Conservation (phyloP, 2,329 filamentous ascomycete genomes). For the Xylariaceae sp. region DNA sequence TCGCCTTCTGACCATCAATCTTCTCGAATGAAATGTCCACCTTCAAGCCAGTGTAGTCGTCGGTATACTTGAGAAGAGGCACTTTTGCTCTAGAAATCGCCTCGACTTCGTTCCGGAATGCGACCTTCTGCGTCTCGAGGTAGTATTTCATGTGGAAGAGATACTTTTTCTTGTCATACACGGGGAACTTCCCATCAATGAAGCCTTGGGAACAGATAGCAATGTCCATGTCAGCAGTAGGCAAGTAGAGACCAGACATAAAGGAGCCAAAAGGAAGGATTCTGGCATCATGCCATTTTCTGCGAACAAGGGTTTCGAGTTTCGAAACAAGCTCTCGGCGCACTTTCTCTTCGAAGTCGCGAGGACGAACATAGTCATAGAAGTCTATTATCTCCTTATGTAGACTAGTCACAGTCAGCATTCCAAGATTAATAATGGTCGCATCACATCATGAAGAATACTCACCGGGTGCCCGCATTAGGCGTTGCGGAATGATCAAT, state of each 20-base stretch:
- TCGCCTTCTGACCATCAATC: constrained; percentile 77
- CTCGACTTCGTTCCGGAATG: constrained; percentile 64
- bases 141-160: constrained; percentile 69
- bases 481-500: constrained; percentile 60
- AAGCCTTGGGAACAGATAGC: constrained; percentile 74
- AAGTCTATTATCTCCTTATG: constrained; percentile 93
- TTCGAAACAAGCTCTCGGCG: constrained; percentile 76
- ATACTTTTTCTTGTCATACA: constrained; percentile 58
- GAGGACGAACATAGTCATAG: constrained; percentile 82
- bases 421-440: neutral
- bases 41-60: constrained; percentile 76
- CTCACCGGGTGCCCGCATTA: constrained; percentile 65
- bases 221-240: constrained; percentile 90
- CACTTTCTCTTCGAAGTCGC: constrained; percentile 76
- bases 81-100: constrained; percentile 81
- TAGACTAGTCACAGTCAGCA: constrained; percentile 58
- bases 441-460: neutral
- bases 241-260: constrained; percentile 76
- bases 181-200: constrained; percentile 57
- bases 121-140: constrained; percentile 63
- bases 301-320: constrained; percentile 65
- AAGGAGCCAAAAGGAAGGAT: constrained; percentile 91
- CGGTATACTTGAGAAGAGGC: constrained; percentile 90
- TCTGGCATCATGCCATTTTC: constrained; percentile 64
- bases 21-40: constrained; percentile 98